phyloP scores from a whole-genome alignment of 495 filamentous ascomycete species.

The Bacidia gigantensis region DNA sequence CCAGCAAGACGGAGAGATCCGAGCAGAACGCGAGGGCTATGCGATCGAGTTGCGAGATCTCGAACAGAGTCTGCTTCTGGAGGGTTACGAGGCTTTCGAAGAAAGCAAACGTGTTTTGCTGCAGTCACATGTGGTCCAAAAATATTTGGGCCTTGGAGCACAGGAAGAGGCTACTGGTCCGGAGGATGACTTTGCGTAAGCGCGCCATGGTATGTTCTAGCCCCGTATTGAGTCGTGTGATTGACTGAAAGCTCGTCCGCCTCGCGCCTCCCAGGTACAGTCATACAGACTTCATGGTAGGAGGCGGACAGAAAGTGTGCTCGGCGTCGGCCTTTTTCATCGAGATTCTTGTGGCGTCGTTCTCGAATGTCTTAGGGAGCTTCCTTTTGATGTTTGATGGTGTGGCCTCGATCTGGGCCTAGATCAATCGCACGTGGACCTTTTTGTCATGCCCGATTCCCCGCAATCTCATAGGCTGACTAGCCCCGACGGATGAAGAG shows the following conservation, averaged over 20 bases:
- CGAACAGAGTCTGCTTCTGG: conserved; percentile 45
- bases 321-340: background rate
- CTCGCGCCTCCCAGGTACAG: no score
- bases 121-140: conserved; percentile 28
- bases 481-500: no score
- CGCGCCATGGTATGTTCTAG: background rate
- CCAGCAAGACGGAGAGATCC: conserved; percentile 20
- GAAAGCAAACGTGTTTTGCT: conserved; percentile 31
- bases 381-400: no score
- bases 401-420: background rate
- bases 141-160: conserved; percentile 26
- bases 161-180: conserved; percentile 7
- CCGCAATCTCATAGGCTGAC: background rate
- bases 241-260: background rate
- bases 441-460: background rate
- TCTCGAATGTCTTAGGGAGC: no score
- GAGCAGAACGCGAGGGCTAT: conserved; percentile 23
- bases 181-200: conserved; percentile 39
- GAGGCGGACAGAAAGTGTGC: background rate
- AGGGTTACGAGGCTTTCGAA: conserved; percentile 38
- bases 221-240: background rate
- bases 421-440: background rate
- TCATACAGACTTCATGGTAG: no score
- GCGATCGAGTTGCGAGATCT: conserved; percentile 39
- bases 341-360: no score